Evolutionary conservation across 306 rosid genomes (phyloP).

Genomic region (Gillenia trifoliata): DNA sequence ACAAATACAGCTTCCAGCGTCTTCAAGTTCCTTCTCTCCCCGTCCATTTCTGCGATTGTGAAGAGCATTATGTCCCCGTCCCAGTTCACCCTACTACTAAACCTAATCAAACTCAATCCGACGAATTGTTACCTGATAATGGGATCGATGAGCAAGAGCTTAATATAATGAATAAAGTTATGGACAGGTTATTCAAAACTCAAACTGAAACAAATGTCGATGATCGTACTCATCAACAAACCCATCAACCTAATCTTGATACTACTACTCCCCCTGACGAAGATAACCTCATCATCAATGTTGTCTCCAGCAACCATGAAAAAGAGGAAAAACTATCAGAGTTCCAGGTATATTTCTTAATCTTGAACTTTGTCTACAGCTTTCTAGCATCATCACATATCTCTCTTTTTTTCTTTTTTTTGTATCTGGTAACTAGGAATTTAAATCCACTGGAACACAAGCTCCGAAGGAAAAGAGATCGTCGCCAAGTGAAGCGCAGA

Average conservation of each 20-base stretch:
- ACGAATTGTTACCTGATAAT: neutral
- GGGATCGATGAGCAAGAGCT: constrained; percentile 66
- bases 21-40: constrained; percentile 67
- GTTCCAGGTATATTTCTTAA: constrained; percentile 27
- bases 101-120: neutral
- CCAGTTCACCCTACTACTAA: constrained; percentile 15
- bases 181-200: constrained; percentile 57
- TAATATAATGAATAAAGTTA: constrained; percentile 61
- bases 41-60: constrained; percentile 84
- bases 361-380: neutral
- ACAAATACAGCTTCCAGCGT: constrained; percentile 84
- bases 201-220: constrained; percentile 16
- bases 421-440: constrained; percentile 37
- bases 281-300: constrained; percentile 64
- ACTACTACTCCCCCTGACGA: constrained; percentile 23
- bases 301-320: constrained; percentile 21
- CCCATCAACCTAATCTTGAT: constrained; percentile 10
- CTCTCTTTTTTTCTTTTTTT: neutral
- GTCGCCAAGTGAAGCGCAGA: constrained; percentile 21
- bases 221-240: neutral
- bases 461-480: constrained; percentile 21
- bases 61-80: constrained; percentile 59
- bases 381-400: constrained; percentile 9
- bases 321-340: constrained; percentile 32
- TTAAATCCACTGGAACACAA: constrained; percentile 12